Evolutionary conservation across 2,329 filamentous ascomycete genomes (phyloP), one percentile per base, ranked within the genome.

Genomic region (Colletotrichum costaricense): DNA sequence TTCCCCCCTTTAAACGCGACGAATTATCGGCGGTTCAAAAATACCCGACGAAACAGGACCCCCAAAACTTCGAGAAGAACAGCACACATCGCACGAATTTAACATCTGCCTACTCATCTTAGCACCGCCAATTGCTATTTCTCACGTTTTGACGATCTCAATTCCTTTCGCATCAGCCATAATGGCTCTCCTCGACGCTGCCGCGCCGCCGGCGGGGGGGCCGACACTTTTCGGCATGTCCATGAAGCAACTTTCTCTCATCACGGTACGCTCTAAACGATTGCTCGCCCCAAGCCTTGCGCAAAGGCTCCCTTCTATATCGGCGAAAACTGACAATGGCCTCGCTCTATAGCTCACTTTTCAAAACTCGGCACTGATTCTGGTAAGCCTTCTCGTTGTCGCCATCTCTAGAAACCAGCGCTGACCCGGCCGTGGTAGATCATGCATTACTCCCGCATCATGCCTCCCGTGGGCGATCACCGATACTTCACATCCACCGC

Each of bases 401-500:
- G 12, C 22, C 54, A 60, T 24, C 26, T 54, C 9, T 35, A 5
- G 33, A 49, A 58, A 38, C 49, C 33, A 28, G 38, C 19, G 24
- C 74, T 73, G 67, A 75, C 63, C 14, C 67, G 26, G 33, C 63
- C 30, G 22, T 58, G 60, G 33, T 79, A 96, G 94, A 89, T 98
- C 69, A 93, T 98, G 88, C 96, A 98, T 85, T 98, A 98, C 83
- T 98, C 95, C 35, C 91, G 95, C 76, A 92, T 97, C 74, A 98
- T 98, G 95, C 93, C 95, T n/a, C 88, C 92, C 11, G 87, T 90
- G 11, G 92, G 93, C 80, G 94, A 95, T 76, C 94, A 95, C 80
- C 93, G 95, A 81, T 98, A 98, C 83, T 94, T 97, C 78, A 93
- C 96, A 52, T 98, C 95, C 55, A 98, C 97, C 11, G 95, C 96